Evolutionary conservation across 768 basidiomycete species (phyloP).

Genomic region (Tubosaeta sp.): DNA sequence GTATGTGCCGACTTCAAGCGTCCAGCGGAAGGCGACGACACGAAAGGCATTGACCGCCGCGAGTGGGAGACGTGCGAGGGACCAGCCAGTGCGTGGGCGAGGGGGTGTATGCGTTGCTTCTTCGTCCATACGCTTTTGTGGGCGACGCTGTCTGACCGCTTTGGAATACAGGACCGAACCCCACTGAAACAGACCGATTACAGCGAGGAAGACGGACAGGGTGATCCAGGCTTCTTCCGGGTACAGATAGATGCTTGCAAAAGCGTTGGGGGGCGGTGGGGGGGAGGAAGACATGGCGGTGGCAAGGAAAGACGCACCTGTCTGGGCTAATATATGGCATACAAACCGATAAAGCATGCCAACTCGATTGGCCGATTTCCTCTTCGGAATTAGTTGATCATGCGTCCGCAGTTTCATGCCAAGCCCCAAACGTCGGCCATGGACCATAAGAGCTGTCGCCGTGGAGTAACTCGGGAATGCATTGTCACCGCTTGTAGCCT

Average conservation of each 20-base stretch:
- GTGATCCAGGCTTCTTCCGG: conserved; percentile 15
- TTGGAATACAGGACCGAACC: conserved; percentile 22
- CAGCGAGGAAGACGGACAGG: conserved; percentile 10
- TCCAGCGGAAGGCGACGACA: conserved; percentile 47
- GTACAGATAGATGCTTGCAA: neutral
- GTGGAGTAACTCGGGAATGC: too few relatives aligned
- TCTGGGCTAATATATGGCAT: neutral
- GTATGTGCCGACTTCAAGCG: conserved; percentile 41
- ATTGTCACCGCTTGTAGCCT: too few relatives aligned
- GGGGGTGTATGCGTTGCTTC: conserved; percentile 10
- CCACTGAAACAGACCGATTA: conserved; percentile 26
- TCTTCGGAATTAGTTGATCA: neutral
- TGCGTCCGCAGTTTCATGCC: neutral
- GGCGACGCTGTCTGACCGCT: conserved; percentile 1
- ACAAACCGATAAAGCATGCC: neutral
- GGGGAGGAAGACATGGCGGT: neutral
- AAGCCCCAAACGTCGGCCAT: too few relatives aligned
- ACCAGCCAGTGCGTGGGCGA: conserved; percentile 26
- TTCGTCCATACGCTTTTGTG: conserved; percentile 4
- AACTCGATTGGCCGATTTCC: neutral
- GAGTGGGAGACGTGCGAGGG: conserved; percentile 35
- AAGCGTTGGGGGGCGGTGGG: neutral
- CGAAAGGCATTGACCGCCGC: conserved; percentile 42
- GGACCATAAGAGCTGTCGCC: too few relatives aligned
- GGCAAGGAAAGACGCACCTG: neutral